phyloP scores from a whole-genome alignment of 2,329 filamentous ascomycete genomes.

The Colletotrichum trifolii region DNA sequence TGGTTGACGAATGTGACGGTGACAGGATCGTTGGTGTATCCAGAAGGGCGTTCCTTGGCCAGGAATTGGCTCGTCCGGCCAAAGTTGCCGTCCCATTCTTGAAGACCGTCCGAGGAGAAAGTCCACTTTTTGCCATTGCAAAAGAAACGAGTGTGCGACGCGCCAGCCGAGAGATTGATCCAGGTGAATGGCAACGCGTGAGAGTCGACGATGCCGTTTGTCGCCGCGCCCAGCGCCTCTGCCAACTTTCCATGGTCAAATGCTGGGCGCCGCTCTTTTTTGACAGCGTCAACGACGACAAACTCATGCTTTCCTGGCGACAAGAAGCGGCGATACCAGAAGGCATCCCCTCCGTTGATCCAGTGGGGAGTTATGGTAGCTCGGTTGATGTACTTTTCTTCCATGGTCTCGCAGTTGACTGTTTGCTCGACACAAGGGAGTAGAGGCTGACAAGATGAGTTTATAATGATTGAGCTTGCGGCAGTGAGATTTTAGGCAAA shows the following conservation, averaged over 20 bases:
- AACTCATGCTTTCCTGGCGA: slow-evolving; percentile 38
- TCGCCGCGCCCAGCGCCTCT: slow-evolving; percentile 16
- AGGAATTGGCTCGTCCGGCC: slow-evolving; percentile 31
- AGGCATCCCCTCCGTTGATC: slow-evolving; percentile 37
- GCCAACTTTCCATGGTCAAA: slow-evolving; percentile 42
- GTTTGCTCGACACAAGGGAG: no score
- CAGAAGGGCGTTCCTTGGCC: slow-evolving; percentile 40
- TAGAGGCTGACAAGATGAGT: no score
- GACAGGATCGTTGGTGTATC: slow-evolving; percentile 19
- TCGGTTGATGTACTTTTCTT: slow-evolving; percentile 13
- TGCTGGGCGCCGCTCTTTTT: slow-evolving; percentile 31
- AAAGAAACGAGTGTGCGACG: slow-evolving; percentile 38
- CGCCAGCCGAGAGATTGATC: slow-evolving; percentile 37
- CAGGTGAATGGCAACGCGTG: slow-evolving; percentile 40
- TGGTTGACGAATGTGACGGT: slow-evolving; percentile 42
- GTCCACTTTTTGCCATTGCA: slow-evolving; percentile 30
- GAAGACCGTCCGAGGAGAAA: neutral
- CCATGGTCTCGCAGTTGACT: neutral
- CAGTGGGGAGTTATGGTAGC: slow-evolving; percentile 39
- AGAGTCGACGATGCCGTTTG: slow-evolving; percentile 7
- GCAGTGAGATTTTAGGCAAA: no score
- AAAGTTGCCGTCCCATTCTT: neutral
- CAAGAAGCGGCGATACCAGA: slow-evolving; percentile 42
- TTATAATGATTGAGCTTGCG: no score
- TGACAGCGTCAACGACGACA: slow-evolving; percentile 37